These are phyloP conservation scores for Brassica napus DNA, from an alignment of 345 rosid genomes.

Conservation along the genomic window DNA sequence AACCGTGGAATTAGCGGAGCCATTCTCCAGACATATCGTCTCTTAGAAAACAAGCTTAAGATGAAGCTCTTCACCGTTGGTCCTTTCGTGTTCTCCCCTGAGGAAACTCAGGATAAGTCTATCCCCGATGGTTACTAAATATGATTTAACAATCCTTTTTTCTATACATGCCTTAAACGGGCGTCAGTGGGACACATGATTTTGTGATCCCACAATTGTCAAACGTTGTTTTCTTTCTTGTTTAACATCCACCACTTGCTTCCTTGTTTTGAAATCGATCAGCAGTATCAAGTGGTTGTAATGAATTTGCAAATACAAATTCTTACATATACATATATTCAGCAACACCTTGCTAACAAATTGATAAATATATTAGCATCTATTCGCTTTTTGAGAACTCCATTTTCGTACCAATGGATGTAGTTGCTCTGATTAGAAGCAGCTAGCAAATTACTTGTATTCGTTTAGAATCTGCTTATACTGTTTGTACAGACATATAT, in stretches of 20 bases:
- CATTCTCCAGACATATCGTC: constrained; percentile 44
- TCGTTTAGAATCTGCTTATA: no score
- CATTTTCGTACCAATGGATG: background rate
- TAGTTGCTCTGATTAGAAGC: background rate
- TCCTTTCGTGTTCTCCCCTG: constrained; percentile 54
- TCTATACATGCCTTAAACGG: background rate
- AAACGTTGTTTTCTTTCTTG: constrained; percentile 1
- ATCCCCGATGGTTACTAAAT: constrained; percentile 42
- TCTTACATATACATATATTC: background rate
- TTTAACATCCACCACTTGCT: background rate
- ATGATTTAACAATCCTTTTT: background rate
- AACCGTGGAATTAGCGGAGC: constrained; percentile 62
- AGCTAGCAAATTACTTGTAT: background rate
- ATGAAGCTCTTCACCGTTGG: constrained; percentile 62
- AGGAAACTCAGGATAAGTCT: constrained; percentile 34
- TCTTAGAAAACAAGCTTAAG: constrained; percentile 37
- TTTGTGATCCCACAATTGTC: background rate
- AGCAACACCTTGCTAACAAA: background rate
- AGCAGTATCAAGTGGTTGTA: background rate
- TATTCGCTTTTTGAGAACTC: background rate
- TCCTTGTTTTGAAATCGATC: background rate
- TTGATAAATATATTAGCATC: background rate
- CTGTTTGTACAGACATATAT: background rate
- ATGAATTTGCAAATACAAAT: background rate
- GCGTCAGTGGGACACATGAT: background rate